phyloP scores from a whole-genome alignment of 2,329 filamentous ascomycete species.

The Talaromyces sp. region DNA sequence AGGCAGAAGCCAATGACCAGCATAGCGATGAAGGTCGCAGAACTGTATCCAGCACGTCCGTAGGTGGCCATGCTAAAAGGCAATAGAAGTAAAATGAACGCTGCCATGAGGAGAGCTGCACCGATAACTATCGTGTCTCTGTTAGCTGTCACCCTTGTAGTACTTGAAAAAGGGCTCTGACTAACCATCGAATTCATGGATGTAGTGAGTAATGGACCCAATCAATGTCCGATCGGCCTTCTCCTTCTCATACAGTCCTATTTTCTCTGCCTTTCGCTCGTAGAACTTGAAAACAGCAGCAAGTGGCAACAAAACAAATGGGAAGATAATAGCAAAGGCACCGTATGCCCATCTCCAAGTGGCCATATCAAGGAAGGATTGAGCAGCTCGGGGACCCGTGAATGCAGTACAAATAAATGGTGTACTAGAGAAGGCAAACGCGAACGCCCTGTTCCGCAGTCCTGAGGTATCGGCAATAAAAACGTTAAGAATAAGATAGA shows the following conservation, averaged over 20 bases:
- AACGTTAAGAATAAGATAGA: conserved; percentile 56
- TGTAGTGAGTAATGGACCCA: conserved; percentile 57
- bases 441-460: conserved; percentile 62
- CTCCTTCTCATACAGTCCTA: conserved; percentile 53
- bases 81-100: conserved; percentile 66
- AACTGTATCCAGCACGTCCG: conserved; percentile 41
- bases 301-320: conserved; percentile 59
- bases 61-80: conserved; percentile 56
- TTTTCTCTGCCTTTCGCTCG: conserved; percentile 58
- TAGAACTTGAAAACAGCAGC: conserved; percentile 59
- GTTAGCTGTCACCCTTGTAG: too few species aligned
- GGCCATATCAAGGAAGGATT: conserved; percentile 51
- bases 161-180: too few species aligned
- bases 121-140: conserved; percentile 28
- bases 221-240: conserved; percentile 49
- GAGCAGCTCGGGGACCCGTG: conserved; percentile 56
- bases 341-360: conserved; percentile 68
- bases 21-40: conserved; percentile 54
- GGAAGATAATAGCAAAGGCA: conserved; percentile 62
- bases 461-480: conserved; percentile 66
- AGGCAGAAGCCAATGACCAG: conserved; percentile 57
- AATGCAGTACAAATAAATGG: conserved; percentile 65
- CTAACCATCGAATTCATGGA: conserved; percentile 64
- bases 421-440: conserved; percentile 60
- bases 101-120: conserved; percentile 55